Evolutionary conservation across 1,284 basidiomycete species (phyloP).

Genomic region (Apiotrichum mycotoxinovorans): DNA sequence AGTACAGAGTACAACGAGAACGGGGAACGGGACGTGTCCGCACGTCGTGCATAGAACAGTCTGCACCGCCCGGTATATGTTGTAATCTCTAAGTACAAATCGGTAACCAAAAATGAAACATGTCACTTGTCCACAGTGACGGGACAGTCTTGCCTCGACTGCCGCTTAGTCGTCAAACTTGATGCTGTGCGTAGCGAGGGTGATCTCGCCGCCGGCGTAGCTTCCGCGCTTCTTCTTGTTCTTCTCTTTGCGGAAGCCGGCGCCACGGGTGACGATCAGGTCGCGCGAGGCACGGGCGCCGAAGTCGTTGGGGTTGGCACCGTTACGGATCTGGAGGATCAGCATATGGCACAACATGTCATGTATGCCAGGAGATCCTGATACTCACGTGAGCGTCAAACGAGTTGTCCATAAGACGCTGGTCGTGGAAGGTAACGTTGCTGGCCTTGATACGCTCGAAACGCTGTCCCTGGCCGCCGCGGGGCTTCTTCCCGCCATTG

Average conservation of each 20-base stretch:
- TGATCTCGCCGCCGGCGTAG: constrained; percentile 87
- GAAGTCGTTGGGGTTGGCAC: constrained; percentile 66
- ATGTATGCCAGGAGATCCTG: neutral
- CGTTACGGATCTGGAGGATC: constrained; percentile 54
- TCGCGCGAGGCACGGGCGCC: constrained; percentile 81
- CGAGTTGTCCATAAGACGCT: constrained; percentile 70
- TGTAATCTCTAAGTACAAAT: neutral
- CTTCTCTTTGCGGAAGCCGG: constrained; percentile 96
- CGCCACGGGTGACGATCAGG: constrained; percentile 86
- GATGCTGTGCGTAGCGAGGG: constrained; percentile 78
- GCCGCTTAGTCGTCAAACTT: constrained; percentile 60
- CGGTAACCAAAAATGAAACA: neutral
- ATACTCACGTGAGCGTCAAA: constrained; percentile 71
- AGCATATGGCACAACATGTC: neutral
- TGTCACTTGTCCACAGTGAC: neutral
- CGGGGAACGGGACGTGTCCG: no score
- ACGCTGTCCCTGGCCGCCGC: constrained; percentile 50
- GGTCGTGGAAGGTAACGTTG: constrained; percentile 58
- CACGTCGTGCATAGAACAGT: neutral
- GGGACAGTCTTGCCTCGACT: neutral
- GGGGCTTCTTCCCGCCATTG: constrained; percentile 9
- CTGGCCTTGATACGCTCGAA: constrained; percentile 81
- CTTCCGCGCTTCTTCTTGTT: constrained; percentile 98
- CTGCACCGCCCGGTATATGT: neutral
- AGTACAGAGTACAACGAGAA: no score